phyloP scores from a whole-genome alignment of 768 basidiomycete species.

The Lentinula sp. region DNA sequence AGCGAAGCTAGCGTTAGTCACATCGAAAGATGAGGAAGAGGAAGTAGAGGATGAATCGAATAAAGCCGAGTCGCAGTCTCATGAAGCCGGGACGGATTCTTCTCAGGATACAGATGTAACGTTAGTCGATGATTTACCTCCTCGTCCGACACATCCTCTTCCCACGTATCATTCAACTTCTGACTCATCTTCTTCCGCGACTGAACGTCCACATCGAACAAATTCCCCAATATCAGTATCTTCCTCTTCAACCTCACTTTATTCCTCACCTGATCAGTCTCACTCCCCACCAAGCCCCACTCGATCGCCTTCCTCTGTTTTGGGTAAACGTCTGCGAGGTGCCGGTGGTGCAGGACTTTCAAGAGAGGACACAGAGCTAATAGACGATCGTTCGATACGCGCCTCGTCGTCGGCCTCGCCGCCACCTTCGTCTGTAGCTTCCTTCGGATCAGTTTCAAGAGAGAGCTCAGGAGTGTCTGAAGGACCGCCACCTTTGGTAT shows the following conservation, averaged over 20 bases:
- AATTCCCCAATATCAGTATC: background rate
- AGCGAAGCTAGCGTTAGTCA: slow-evolving; percentile 87
- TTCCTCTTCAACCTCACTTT: background rate
- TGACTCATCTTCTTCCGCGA: background rate
- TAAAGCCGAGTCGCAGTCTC: slow-evolving; percentile 64
- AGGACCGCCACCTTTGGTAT: slow-evolving; percentile 1
- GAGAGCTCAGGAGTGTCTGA: slow-evolving; percentile 20
- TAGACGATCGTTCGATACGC: slow-evolving; percentile 40
- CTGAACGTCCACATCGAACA: background rate
- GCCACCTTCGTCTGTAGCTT: slow-evolving; percentile 2
- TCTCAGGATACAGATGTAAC: slow-evolving; percentile 89
- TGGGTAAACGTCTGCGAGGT: slow-evolving; percentile 63
- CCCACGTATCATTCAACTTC: background rate
- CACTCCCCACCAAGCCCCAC: slow-evolving; percentile 11
- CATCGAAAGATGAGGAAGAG: slow-evolving; percentile 86
- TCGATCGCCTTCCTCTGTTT: slow-evolving; percentile 44
- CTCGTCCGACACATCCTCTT: slow-evolving; percentile 7
- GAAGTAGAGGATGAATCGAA: slow-evolving; percentile 26
- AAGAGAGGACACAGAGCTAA: slow-evolving; percentile 41
- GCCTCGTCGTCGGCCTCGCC: slow-evolving; percentile 3
- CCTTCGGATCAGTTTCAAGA: background rate
- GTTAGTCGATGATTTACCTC: slow-evolving; percentile 69
- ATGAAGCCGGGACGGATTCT: slow-evolving; percentile 67
- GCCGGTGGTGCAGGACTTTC: slow-evolving; percentile 20
- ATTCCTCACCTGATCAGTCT: slow-evolving; percentile 11